These are phyloP conservation scores for Termitomyces sp. DNA, from an alignment of 1,284 basidiomycete species.

Conservation along the genomic window DNA sequence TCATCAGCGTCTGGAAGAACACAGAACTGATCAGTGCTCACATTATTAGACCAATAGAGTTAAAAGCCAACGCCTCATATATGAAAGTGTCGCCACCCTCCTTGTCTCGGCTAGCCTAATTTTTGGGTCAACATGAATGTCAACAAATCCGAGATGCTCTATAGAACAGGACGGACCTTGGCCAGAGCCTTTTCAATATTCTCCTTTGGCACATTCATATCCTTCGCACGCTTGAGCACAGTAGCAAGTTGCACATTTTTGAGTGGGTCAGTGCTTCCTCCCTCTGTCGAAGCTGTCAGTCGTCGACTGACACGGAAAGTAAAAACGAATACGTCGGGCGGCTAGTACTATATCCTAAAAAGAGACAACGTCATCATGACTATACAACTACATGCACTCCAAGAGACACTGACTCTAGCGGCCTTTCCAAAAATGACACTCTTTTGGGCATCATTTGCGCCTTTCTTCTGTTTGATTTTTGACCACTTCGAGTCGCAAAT, in stretches of 20 bases:
- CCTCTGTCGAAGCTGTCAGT: conserved; percentile 34
- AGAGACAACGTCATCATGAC: not conserved
- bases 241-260: conserved; percentile 60
- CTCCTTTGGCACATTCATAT: conserved; percentile 69
- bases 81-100: conserved; percentile 47
- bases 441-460: conserved; percentile 63
- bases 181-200: conserved; percentile 71
- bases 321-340: conserved; percentile 47
- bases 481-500: conserved; percentile 56
- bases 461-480: conserved; percentile 83
- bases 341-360: conserved; percentile 67
- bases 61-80: conserved; percentile 72
- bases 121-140: not conserved
- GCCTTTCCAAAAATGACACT: conserved; percentile 56
- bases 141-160: not conserved
- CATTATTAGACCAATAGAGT: conserved; percentile 74
- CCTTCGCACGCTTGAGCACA: conserved; percentile 57
- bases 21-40: conserved; percentile 32
- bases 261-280: conserved; percentile 61
- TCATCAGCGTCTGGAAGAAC: not conserved
- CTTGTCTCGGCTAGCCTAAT: conserved; percentile 48
- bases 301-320: not conserved
- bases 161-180: conserved; percentile 42
- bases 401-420: conserved; percentile 43
- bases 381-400: not conserved